Base-by-base conservation (phyloP, 2,329 filamentous ascomycete species). In the Cladophialophora exuberans region DNA sequence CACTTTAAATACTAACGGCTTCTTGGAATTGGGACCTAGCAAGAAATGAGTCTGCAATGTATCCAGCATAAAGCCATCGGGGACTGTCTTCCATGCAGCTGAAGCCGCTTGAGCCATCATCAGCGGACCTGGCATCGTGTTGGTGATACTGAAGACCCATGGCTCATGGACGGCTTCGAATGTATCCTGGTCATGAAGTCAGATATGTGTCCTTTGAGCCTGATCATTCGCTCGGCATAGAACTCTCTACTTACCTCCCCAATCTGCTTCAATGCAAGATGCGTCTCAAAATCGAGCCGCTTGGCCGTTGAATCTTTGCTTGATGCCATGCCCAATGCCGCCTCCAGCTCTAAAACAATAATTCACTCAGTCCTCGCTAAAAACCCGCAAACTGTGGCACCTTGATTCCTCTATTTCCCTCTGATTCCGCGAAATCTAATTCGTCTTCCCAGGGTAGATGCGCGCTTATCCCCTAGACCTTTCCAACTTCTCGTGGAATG, bases 21-120 rank as follows among this genome's bases (percentile, higher is more conserved):
- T 42, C 6, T 48, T 26, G 13, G 50, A 17, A 4, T 57, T 57
- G 4, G 61, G 59, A 10, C 54, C 56, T 10, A 59, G 33, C 46
- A 64, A 55, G 43, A 64, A 64, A 15, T 60, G 54, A 17, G 56
- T 57, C 13, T 63, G 61, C n/a, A 64, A 43, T 31, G 54, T 59
- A 46, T 63, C 59, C 13, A 64, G 47, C 41, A 41, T 49, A 55
- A 61, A 63, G 1, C 44, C 56, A 1, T 47, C 30, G 1, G 61
- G 52, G 9, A 63, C 56, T 6, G 62, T 64, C 18, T 57, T 61
- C 46, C 59, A 60, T 3, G 62, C 62, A 3, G 62, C 62, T 1
- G 39, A 52, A 3, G 59, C 57, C 13, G 56, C 57, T 45, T 59
- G 41, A 2, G 62, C 59, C 62, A 64, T 64, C 48, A 64, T 59